Conservation (phyloP, 2,329 filamentous ascomycete genomes). For the Alternaria panax region DNA sequence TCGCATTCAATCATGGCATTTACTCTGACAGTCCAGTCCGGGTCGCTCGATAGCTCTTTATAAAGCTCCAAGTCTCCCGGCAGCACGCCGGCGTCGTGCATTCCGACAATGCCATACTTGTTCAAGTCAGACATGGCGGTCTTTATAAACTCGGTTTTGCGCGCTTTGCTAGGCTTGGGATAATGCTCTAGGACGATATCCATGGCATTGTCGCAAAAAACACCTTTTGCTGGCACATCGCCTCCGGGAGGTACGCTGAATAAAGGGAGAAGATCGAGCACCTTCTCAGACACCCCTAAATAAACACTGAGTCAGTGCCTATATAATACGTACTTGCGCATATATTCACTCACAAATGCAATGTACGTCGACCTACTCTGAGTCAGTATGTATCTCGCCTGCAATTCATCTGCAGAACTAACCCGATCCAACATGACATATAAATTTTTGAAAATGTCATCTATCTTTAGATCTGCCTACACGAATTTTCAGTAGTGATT, state of each 20-base stretch:
- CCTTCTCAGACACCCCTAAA: constrained; percentile 65
- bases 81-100: constrained; percentile 71
- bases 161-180: constrained; percentile 63
- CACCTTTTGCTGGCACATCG: constrained; percentile 70
- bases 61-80: constrained; percentile 64
- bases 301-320: background rate
- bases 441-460: constrained; percentile 60
- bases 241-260: constrained; percentile 67
- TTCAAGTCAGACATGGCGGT: constrained; percentile 70
- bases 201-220: constrained; percentile 79
- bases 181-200: constrained; percentile 65
- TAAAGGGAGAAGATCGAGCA: constrained; percentile 66
- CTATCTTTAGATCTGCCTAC: constrained; percentile 63
- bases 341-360: constrained; percentile 60
- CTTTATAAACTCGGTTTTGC: constrained; percentile 63
- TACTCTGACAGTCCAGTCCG: constrained; percentile 68
- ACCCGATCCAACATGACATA: constrained; percentile 73
- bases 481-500: constrained; percentile 3
- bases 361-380: constrained; percentile 64
- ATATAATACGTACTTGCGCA: background rate
- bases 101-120: constrained; percentile 70
- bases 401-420: background rate
- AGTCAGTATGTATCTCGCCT: background rate
- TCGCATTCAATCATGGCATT: constrained; percentile 74
- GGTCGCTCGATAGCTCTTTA: constrained; percentile 57